Base-by-base conservation (phyloP, 495 filamentous ascomycete genomes). In the Penicillium psychrofluorescens region DNA sequence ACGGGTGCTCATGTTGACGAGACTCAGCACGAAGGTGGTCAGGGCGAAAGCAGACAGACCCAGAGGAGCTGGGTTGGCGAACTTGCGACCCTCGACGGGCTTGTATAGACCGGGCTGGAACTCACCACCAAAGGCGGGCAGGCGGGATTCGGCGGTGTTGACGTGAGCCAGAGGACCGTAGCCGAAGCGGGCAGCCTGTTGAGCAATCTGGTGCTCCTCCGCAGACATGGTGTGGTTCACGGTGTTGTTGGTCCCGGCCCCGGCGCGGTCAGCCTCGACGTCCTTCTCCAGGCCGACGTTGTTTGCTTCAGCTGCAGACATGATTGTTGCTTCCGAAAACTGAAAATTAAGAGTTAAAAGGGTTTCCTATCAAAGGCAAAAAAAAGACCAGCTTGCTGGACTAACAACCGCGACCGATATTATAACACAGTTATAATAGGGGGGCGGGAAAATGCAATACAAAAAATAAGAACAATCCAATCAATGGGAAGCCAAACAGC, bases 61-160 rank as follows among this genome's bases (percentile, higher is more conserved):
- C 34, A 95, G 77, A 33, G 91, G 90, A 36, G 87, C 90, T 15
- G 88, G 87, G 65, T 91, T 91, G 72, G 76, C 88, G 62, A 91
- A 81, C 71, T 91, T 94, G 68, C 88, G 84, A 44, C 72, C 60
- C 63, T 80, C 80, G 57, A 82, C 80, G 29, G 82, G 66, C 64
- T 76, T 81, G 76, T 89, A 95, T 38, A 89, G 79, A 80, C 89
- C 92, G 41, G 91, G 91, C 69, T 97, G 91, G 75, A 95, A 90
- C 54, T 92, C 88, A 78, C 90, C 90, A 63, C 91, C 91, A 63
- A 94, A 96, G 64, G 91, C 85, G 22, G 84, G 86, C 30, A 89
- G 70, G 33, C 72, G 67, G 15, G 76, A 76, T 44, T 81, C 76
- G 46, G 64, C 65, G 37, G 80, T 75, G 70, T 86, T 83, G 58